These are phyloP conservation scores for Xylaria arbuscula DNA, from an alignment of 2,329 filamentous ascomycete genomes.

Conservation along the genomic window DNA sequence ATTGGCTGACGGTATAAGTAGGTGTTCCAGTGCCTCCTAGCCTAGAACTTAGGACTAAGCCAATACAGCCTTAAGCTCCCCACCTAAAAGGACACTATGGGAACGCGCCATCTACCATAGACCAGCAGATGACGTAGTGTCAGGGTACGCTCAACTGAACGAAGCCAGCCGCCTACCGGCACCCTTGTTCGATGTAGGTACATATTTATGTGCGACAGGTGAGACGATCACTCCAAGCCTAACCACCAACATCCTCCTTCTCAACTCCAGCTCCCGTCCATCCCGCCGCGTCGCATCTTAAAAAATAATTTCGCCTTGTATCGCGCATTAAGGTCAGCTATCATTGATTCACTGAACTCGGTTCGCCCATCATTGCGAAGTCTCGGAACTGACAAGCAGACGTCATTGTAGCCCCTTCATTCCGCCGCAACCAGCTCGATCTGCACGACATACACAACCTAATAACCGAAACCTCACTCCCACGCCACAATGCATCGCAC, in stretches of 20 bases:
- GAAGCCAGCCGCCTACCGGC: constrained; percentile 20
- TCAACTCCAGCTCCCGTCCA: not conserved
- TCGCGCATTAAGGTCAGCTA: constrained; percentile 14
- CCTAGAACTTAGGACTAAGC: constrained; percentile 1
- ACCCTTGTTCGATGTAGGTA: constrained; percentile 35
- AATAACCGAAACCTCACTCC: constrained; percentile 17
- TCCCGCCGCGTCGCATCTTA: constrained; percentile 17
- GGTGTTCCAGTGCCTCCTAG: constrained; percentile 2
- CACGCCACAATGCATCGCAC: constrained; percentile 86
- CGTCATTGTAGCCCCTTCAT: not conserved
- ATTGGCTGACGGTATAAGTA: constrained; percentile 14
- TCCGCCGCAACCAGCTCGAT: constrained; percentile 16
- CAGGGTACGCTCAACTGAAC: constrained; percentile 29
- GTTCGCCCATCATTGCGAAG: not conserved
- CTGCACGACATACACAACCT: constrained; percentile 1
- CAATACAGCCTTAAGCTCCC: not conserved
- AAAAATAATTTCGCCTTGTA: not conserved
- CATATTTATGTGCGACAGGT: constrained; percentile 36
- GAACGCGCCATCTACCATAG: not conserved
- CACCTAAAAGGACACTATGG: not conserved
- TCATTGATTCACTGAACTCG: not conserved
- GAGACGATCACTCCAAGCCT: constrained; percentile 23
- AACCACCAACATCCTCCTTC: constrained; percentile 22
- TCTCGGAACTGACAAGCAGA: not conserved
- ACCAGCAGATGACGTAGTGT: constrained; percentile 43